Evolutionary conservation across 2,329 filamentous ascomycete species (phyloP).

Genomic region (Colletotrichum sp.): DNA sequence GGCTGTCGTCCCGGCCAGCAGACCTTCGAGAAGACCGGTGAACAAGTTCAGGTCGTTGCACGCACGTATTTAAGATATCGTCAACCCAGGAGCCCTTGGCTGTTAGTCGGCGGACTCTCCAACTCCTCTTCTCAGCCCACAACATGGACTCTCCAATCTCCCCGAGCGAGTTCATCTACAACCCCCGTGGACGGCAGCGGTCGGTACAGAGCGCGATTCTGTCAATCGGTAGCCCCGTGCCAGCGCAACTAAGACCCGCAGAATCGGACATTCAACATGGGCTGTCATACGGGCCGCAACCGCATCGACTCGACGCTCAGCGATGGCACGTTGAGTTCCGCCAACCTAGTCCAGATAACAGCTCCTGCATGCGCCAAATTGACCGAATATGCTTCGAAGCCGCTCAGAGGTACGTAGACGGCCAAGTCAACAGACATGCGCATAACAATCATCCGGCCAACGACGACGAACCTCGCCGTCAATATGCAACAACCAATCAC

Average conservation of each 20-base stretch:
- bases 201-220: background rate
- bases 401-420: conserved; percentile 25
- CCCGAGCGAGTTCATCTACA: conserved; percentile 15
- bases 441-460: background rate
- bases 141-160: background rate
- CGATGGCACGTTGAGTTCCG: background rate
- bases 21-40: background rate
- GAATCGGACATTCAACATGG: background rate
- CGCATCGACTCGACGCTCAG: background rate
- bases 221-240: background rate
- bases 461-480: background rate
- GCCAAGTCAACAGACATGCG: conserved; percentile 23
- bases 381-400: conserved; percentile 28
- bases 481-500: background rate
- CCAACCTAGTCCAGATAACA: background rate
- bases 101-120: background rate
- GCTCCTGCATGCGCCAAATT: conserved; percentile 7
- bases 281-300: background rate
- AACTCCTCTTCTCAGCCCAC: background rate
- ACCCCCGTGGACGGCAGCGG: background rate
- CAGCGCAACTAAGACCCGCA: too few relatives aligned
- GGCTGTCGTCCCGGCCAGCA: background rate
- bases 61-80: background rate
- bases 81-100: background rate
- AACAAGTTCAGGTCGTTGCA: background rate